These are phyloP conservation scores for Colletotrichum musae DNA, from an alignment of 2,329 filamentous ascomycete genomes.

Conservation along the genomic window DNA sequence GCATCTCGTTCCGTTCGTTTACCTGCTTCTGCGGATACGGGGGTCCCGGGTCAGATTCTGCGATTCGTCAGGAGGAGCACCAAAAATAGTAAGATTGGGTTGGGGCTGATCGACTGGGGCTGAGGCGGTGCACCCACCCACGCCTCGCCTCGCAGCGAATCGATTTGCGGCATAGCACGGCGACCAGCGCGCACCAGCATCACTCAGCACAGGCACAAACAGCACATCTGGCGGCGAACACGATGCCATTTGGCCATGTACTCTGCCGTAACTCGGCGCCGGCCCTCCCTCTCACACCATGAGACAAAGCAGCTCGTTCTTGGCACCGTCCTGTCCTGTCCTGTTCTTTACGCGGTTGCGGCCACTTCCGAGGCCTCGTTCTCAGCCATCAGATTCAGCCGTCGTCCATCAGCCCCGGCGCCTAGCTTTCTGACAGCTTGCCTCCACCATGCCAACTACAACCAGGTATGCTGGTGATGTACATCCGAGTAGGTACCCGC, in stretches of 20 bases:
- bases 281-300: background rate
- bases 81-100: conserved; percentile 43
- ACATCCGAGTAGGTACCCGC: background rate
- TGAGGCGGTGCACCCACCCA: conserved; percentile 39
- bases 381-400: conserved; percentile 17
- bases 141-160: conserved; percentile 24
- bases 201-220: background rate
- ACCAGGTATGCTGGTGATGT: background rate
- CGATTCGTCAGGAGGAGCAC: conserved; percentile 29
- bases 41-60: background rate
- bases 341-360: conserved; percentile 16
- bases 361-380: conserved; percentile 26
- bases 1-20: conserved; percentile 8
- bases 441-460: background rate
- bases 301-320: conserved; percentile 20
- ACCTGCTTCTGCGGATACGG: conserved; percentile 27
- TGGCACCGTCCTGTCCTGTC: background rate
- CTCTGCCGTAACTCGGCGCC: conserved; percentile 10
- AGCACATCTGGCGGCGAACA: background rate
- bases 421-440: background rate
- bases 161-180: conserved; percentile 15
- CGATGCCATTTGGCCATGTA: background rate
- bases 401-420: conserved; percentile 22
- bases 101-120: conserved; percentile 42
- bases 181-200: background rate